Evolutionary conservation across 257 asterid species (phyloP).

Genomic region (Anisodus tanguticus): DNA sequence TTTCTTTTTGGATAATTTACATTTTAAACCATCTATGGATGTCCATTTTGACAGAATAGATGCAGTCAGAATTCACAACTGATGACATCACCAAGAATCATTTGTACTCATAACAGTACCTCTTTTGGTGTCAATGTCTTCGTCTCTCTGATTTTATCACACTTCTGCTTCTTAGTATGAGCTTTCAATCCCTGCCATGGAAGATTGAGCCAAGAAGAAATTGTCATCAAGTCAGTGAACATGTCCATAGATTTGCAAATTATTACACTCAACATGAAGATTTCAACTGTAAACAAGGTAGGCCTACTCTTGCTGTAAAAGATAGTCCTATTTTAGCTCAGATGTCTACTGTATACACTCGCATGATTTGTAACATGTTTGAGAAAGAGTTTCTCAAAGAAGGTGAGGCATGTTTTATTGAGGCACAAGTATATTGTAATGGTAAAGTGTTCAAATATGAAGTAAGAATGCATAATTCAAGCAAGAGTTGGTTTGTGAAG

Average conservation of each 20-base stretch:
- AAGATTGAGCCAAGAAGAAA: slow-evolving; percentile 56
- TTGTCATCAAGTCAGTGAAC: neutral
- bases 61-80: neutral
- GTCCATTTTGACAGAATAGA: neutral
- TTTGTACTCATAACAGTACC: slow-evolving; percentile 51
- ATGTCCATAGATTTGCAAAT: neutral
- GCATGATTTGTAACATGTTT: too few relatives aligned
- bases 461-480: too few relatives aligned
- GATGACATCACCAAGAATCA: neutral
- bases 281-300: too few relatives aligned
- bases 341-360: too few relatives aligned
- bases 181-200: slow-evolving; percentile 99
- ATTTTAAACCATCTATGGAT: neutral
- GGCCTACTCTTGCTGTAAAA: too few relatives aligned
- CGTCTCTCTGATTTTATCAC: slow-evolving; percentile 94
- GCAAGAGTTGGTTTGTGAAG: too few relatives aligned
- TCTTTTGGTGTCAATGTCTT: slow-evolving; percentile 89
- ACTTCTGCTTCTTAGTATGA: slow-evolving; percentile 94
- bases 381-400: too few relatives aligned
- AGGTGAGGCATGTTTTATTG: too few relatives aligned
- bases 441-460: too few relatives aligned
- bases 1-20: neutral
- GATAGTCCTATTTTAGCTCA: slow-evolving; percentile 41
- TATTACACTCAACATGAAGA: slow-evolving; percentile 49
- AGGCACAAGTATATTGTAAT: too few relatives aligned